Conservation (phyloP, 2,329 filamentous ascomycete species). For the Verticillium albo-atrum region DNA sequence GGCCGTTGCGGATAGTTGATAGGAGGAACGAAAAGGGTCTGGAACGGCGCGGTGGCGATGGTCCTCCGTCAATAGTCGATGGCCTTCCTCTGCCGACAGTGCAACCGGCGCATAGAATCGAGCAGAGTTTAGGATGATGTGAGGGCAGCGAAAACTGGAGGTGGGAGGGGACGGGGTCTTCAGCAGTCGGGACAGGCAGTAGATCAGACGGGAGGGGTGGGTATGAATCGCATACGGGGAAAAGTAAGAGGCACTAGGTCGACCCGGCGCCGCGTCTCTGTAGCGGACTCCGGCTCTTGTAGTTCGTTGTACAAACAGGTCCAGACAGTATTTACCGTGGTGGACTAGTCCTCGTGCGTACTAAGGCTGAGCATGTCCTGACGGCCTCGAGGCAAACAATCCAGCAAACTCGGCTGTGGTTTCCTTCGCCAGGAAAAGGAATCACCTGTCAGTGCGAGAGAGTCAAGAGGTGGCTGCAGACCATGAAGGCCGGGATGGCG, state of each 20-base stretch:
- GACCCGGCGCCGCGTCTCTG: background rate
- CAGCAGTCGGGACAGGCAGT: background rate
- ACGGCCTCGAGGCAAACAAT: background rate
- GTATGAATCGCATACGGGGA: background rate
- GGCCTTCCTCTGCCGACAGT: background rate
- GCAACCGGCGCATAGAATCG: background rate
- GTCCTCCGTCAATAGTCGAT: background rate
- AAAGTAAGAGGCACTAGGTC: background rate
- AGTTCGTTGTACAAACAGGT: background rate
- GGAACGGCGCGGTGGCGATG: background rate
- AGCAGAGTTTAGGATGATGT: background rate
- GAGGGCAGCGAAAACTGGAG: background rate
- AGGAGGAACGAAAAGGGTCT: background rate
- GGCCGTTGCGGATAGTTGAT: background rate
- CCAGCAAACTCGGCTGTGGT: background rate
- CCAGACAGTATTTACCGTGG: background rate
- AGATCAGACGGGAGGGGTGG: background rate
- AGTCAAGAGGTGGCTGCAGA: background rate
- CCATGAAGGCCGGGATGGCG: background rate
- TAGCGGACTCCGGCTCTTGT: background rate
- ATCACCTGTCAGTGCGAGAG: background rate
- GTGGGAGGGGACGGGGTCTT: background rate
- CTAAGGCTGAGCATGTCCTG: background rate
- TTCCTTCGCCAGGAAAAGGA: background rate
- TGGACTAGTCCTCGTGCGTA: background rate